Base-by-base conservation (phyloP, 257 asterid genomes). In the Vinca minor region DNA sequence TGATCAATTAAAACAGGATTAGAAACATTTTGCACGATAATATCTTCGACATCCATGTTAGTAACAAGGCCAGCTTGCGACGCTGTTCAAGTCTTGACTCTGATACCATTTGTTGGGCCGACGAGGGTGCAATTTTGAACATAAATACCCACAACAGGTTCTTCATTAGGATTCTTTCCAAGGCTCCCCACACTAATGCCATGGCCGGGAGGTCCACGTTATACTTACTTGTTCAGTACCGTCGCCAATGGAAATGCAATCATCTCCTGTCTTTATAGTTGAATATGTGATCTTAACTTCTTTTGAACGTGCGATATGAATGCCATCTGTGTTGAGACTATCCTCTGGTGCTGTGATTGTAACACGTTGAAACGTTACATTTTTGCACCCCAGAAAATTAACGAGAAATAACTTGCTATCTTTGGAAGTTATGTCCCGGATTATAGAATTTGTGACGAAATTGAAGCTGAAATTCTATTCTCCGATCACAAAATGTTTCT, bases 401-500 rank as follows among this genome's bases (percentile, higher is more conserved):
- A 62, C 21, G 41, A 62, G 68, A 11, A 69, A 69, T 25, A 28
- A 9, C 56, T 62, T 69, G 69, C 69, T 62, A 47, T 69, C 28
- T 34, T 36, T 9, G n/a, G 74, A 61, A 12, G 58, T 69, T 32
- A 69, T 26, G 47, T 41, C 69, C n/a, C n/a, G n/a, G n/a, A n/a
- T n/a, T n/a, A n/a, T n/a, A n/a, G n/a, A n/a, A n/a, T n/a, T n/a
- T n/a, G 35, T 69, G 47, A 69, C 14, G 47, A 42, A 42, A 8
- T 52, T 17, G 46, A 69, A 54, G 55, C 70, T 60, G 54, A 77
- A 48, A 39, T 62, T 69, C 82, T 77, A 54, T 57, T 41, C 18
- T 3, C 15, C 20, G 56, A n/a, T 1, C 21, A 26, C 5, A 52
- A 4, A 28, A n/a, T n/a, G n/a, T n/a, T n/a, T n/a, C n/a, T n/a